Conservation (phyloP, 441 rosid genomes). For the Eruca vesicaria region DNA sequence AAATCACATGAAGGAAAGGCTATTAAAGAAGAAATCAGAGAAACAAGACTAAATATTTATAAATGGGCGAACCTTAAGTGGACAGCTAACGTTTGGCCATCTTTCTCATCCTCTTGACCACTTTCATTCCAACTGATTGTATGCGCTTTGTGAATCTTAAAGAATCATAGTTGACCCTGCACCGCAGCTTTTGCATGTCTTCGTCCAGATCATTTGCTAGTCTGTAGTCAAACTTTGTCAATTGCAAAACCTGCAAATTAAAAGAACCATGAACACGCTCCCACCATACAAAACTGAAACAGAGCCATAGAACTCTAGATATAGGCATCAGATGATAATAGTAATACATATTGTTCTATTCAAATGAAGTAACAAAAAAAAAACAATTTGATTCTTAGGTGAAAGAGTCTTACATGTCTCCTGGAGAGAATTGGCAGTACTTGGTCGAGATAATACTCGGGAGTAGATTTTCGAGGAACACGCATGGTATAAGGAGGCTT, state of each 20-base stretch:
- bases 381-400: neutral
- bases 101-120: slow-evolving; percentile 72
- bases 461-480: slow-evolving; percentile 92
- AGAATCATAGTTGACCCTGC: slow-evolving; percentile 90
- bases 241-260: slow-evolving; percentile 82
- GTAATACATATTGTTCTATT: neutral
- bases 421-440: slow-evolving; percentile 79
- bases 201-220: slow-evolving; percentile 85
- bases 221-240: slow-evolving; percentile 98
- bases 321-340: neutral
- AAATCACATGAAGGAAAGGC: neutral
- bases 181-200: slow-evolving; percentile 87
- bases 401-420: slow-evolving; percentile 43
- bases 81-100: slow-evolving; percentile 82
- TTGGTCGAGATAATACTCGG: slow-evolving; percentile 95
- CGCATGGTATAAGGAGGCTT: slow-evolving; percentile 96
- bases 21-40: neutral
- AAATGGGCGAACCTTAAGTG: slow-evolving; percentile 66
- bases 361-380: neutral
- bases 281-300: slow-evolving; percentile 7
- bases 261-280: slow-evolving; percentile 24
- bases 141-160: slow-evolving; percentile 87
- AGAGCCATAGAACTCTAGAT: neutral
- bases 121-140: slow-evolving; percentile 69
- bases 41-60: neutral